Base-by-base conservation (phyloP, 257 asterid species). In the Verbascum thapsus region DNA sequence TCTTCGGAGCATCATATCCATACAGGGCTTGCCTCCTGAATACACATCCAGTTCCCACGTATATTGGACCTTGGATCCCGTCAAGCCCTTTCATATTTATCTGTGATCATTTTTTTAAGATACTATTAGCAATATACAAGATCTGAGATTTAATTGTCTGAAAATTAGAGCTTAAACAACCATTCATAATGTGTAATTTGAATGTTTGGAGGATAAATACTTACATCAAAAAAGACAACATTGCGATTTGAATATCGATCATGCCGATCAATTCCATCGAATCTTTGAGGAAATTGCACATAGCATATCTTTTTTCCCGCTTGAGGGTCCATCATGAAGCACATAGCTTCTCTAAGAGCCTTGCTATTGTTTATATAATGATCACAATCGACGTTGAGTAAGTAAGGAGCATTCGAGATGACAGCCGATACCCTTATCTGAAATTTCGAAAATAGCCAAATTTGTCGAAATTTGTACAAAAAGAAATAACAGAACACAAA, bases 41-140 rank as follows among this genome's bases (percentile, higher is more conserved):
- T 67, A 83, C 83, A 3, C 91, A 81, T 63, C 95, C 91, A 30
- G 91, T 86, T 58, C 95, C 95, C 26, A 83, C 91, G 13, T 83
- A 86, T 26, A 86, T 75, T 2, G 95, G 95, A 23, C 95, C 95
- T 75, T 86, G 95, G 42, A 86, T 83, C 65, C 95, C 91, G 35
- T 86, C 95, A 41, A 83, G 84, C 20, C 91, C 95, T 72, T 82
- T 81, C 95, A 86, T 81, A 57, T 83, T 86, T 55, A 85, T 85
- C 95, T 85, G 81, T 74, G 20, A 22, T 5, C 65, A 64, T 23
- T 26, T 26, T 26, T 26, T 26, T 10, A 74, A 51, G 3, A 15
- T 11, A 42, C 8, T 3, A 58, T 69, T 19, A 55, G 65, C 34
- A 43, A 45, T 63, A n/a, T 3, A 30, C 41, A 54, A 19, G 17